These are phyloP conservation scores for Suhomyces sp. DNA, from an alignment of 805 yeast species.

Conservation along the genomic window DNA sequence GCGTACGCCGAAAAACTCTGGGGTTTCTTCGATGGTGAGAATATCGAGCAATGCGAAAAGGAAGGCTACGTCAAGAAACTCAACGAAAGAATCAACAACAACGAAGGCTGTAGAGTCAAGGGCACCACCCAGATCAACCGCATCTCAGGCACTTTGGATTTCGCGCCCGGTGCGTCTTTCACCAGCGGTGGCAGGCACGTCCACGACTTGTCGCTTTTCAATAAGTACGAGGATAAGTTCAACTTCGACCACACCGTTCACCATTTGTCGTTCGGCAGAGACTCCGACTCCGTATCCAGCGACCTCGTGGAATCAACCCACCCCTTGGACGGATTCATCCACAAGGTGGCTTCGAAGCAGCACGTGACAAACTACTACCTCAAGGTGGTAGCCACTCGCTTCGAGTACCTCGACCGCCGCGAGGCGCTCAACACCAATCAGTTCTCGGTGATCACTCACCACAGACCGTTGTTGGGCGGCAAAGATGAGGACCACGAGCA, in stretches of 20 bases:
- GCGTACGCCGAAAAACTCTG: slow-evolving; percentile 79
- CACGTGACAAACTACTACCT: slow-evolving; percentile 75
- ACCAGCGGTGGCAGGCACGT: slow-evolving; percentile 60
- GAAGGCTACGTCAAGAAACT: slow-evolving; percentile 79
- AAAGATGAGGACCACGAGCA: slow-evolving; percentile 88
- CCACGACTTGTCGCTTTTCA: slow-evolving; percentile 80
- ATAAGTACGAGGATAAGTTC: slow-evolving; percentile 52
- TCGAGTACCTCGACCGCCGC: slow-evolving; percentile 58
- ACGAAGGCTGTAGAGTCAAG: slow-evolving; percentile 84
- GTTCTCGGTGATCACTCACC: slow-evolving; percentile 84
- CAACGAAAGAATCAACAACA: slow-evolving; percentile 46
- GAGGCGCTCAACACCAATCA: slow-evolving; percentile 73
- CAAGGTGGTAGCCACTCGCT: slow-evolving; percentile 88
- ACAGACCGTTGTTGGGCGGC: slow-evolving; percentile 83
- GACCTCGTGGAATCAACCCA: slow-evolving; percentile 41
- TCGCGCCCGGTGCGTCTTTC: slow-evolving; percentile 89
- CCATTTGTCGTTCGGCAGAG: slow-evolving; percentile 81
- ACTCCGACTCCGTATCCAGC: slow-evolving; percentile 29
- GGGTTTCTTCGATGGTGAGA: slow-evolving; percentile 88
- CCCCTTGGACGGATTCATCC: slow-evolving; percentile 61
- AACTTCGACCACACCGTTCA: slow-evolving; percentile 75
- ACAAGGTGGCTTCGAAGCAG: slow-evolving; percentile 41
- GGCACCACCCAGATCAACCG: slow-evolving; percentile 81
- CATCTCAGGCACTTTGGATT: slow-evolving; percentile 87
- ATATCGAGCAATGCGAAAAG: slow-evolving; percentile 84